Conservation (phyloP, 495 filamentous ascomycete species). For the Xylaria acuta region DNA sequence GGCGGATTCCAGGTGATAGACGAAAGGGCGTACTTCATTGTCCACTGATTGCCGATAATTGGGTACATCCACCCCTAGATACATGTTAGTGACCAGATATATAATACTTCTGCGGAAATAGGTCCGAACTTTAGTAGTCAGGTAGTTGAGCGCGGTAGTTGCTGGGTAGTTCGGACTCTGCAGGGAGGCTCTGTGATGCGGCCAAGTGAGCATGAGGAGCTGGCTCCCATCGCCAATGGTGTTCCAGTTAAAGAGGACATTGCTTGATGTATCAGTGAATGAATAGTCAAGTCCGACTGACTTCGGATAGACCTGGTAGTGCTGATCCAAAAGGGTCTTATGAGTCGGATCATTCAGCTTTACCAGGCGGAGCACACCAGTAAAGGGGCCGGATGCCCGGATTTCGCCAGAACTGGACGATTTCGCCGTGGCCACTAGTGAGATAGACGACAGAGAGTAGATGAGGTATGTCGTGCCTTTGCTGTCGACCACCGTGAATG, state of each 20-base stretch:
- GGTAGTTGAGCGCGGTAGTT: not conserved
- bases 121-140: not conserved
- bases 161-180: not conserved
- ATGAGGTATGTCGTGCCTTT: conserved; percentile 1
- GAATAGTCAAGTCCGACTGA: not conserved
- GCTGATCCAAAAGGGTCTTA: not conserved
- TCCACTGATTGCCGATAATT: not conserved
- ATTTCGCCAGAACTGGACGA: not conserved
- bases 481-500: not conserved
- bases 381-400: not conserved
- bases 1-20: conserved; percentile 4
- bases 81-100: not conserved
- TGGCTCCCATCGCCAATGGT: not conserved
- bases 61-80: conserved; percentile 2
- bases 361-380: not conserved
- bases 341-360: not conserved
- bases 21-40: not conserved
- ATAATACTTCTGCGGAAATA: not conserved
- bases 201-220: conserved; percentile 1
- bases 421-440: not conserved
- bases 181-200: not conserved
- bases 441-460: not conserved
- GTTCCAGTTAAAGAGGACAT: not conserved
- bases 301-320: not conserved
- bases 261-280: not conserved